phyloP scores from a whole-genome alignment of 331 rosid species.

The Malus hybrid region DNA sequence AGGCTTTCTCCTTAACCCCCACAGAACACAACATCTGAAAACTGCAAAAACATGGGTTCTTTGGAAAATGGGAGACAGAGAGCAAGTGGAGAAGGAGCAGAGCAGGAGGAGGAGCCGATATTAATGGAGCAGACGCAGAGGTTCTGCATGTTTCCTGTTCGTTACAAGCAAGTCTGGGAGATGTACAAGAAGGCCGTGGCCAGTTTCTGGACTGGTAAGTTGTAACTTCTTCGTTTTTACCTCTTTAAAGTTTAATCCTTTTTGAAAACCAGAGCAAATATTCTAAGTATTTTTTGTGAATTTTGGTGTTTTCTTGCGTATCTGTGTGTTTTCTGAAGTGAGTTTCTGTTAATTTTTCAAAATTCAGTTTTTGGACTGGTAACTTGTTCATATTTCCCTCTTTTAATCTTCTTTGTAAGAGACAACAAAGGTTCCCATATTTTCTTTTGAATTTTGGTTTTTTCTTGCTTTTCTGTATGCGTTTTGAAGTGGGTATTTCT shows the following conservation, averaged over 20 bases:
- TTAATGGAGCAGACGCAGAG: conserved; percentile 64
- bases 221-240: background rate
- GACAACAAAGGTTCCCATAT: no score
- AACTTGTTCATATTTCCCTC: background rate
- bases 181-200: conserved; percentile 93
- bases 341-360: background rate
- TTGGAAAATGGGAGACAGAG: conserved; percentile 22
- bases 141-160: conserved; percentile 81
- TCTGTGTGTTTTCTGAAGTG: background rate
- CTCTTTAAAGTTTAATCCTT: background rate
- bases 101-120: conserved; percentile 59
- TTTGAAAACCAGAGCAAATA: background rate
- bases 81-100: background rate
- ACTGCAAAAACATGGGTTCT: conserved; percentile 49
- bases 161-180: conserved; percentile 75
- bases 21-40: background rate
- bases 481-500: background rate
- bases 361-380: conserved; percentile 83
- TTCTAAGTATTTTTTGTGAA: background rate
- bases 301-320: background rate
- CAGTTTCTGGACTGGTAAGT: conserved; percentile 90
- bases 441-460: background rate
- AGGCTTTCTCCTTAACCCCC: conserved; percentile 10
- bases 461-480: background rate
- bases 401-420: background rate